phyloP scores from a whole-genome alignment of 768 basidiomycete species.

The Lyophyllum semitale region DNA sequence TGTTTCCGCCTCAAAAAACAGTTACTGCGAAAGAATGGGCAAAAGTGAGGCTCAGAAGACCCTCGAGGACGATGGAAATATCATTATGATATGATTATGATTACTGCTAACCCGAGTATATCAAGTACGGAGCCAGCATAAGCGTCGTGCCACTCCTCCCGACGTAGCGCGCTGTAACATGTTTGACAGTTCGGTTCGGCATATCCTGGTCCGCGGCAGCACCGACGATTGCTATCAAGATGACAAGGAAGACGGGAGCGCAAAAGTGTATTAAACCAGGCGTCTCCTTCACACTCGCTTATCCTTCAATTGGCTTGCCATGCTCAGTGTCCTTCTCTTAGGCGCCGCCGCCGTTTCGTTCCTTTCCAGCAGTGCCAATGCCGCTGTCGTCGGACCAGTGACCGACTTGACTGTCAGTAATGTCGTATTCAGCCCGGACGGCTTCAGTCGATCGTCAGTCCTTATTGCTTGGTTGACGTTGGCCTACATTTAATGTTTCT shows the following conservation, averaged over 20 bases:
- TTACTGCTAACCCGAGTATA: no score
- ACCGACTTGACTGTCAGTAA: conserved; percentile 65
- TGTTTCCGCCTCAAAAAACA: no score
- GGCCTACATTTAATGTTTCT: background rate
- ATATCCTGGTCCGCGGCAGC: no score
- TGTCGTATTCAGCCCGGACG: conserved; percentile 52
- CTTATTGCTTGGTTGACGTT: background rate
- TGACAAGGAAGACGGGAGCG: background rate
- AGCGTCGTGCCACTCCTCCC: no score
- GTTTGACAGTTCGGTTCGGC: background rate
- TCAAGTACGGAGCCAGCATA: no score
- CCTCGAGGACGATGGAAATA: background rate
- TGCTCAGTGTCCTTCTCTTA: background rate
- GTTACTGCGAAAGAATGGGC: no score
- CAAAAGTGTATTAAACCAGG: background rate
- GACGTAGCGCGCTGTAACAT: no score
- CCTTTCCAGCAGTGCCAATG: background rate
- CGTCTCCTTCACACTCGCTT: background rate
- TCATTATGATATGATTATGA: background rate
- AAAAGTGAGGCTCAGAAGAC: background rate
- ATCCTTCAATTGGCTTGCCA: background rate
- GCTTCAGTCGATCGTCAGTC: conserved; percentile 10
- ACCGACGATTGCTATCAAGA: background rate
- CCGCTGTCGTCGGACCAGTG: conserved; percentile 36
- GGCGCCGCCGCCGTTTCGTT: conserved; percentile 1